Evolutionary conservation across 108 stramenopile genomes (phyloP).

Genomic region (Nitzschia putrida): DNA sequence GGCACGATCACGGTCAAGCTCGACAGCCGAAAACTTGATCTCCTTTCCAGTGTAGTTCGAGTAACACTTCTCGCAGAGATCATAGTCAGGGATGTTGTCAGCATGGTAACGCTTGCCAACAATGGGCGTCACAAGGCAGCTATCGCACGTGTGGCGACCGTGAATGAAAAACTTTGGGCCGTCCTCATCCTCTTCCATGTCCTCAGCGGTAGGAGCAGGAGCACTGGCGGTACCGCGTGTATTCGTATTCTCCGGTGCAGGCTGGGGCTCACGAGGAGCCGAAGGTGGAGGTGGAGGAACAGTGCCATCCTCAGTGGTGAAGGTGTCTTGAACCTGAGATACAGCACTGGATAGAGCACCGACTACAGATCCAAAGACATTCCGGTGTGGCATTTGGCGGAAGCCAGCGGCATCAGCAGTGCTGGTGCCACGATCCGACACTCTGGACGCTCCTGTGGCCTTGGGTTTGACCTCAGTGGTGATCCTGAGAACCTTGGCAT

Average conservation of each 20-base stretch:
- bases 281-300: background rate
- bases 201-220: slow-evolving; percentile 8
- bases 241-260: background rate
- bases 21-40: slow-evolving; percentile 63
- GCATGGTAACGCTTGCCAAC: slow-evolving; percentile 83
- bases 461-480: slow-evolving; percentile 55
- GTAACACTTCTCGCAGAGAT: slow-evolving; percentile 72
- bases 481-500: slow-evolving; percentile 41
- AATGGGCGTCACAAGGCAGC: slow-evolving; percentile 77
- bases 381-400: slow-evolving; percentile 12
- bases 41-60: slow-evolving; percentile 70
- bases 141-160: slow-evolving; percentile 87
- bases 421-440: slow-evolving; percentile 19
- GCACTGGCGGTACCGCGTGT: background rate
- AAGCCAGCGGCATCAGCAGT: background rate
- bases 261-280: background rate
- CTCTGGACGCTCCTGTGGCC: background rate
- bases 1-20: slow-evolving; percentile 62
- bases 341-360: slow-evolving; percentile 39
- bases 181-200: slow-evolving; percentile 6
- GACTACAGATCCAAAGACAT: slow-evolving; percentile 26
- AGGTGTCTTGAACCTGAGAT: slow-evolving; percentile 17
- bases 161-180: slow-evolving; percentile 62
- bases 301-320: slow-evolving; percentile 1
- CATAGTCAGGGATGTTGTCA: slow-evolving; percentile 78